phyloP scores from a whole-genome alignment of 768 basidiomycete genomes.

The Mycena venus region DNA sequence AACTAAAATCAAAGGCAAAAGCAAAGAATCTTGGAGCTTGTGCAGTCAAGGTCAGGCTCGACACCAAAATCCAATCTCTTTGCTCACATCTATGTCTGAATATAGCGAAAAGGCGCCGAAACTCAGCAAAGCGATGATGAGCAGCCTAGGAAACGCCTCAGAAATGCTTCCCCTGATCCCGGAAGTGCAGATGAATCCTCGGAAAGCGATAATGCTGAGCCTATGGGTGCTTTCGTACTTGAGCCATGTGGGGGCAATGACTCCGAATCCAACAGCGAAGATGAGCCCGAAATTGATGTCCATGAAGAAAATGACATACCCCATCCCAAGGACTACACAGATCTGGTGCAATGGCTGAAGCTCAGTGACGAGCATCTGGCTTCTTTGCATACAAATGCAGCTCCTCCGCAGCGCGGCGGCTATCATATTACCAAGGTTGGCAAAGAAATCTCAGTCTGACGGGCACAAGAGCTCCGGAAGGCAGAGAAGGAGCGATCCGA shows the following conservation, averaged over 20 bases:
- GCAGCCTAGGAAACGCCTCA: not conserved
- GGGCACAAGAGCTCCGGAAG: not conserved
- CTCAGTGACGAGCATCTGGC: not conserved
- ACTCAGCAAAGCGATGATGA: not conserved
- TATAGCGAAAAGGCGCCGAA: not conserved
- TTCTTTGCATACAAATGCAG: not conserved
- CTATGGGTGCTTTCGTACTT: no score
- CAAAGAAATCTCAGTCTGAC: not conserved
- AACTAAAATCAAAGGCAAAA: not conserved
- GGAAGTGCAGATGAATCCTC: not conserved
- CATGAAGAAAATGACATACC: constrained; percentile 1
- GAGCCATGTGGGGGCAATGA: not conserved
- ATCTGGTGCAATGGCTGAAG: not conserved
- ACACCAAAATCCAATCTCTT: not conserved
- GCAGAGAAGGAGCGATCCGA: not conserved
- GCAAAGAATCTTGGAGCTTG: not conserved
- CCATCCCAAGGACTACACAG: not conserved
- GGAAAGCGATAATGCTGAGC: not conserved
- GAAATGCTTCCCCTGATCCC: not conserved
- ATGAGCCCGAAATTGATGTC: not conserved
- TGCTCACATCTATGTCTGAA: not conserved
- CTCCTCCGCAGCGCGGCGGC: not conserved
- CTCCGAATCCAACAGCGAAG: not conserved
- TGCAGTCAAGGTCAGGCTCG: not conserved
- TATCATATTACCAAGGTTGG: not conserved